Conservation (phyloP, 2,329 filamentous ascomycete species). For the Zasmidium cellare region DNA sequence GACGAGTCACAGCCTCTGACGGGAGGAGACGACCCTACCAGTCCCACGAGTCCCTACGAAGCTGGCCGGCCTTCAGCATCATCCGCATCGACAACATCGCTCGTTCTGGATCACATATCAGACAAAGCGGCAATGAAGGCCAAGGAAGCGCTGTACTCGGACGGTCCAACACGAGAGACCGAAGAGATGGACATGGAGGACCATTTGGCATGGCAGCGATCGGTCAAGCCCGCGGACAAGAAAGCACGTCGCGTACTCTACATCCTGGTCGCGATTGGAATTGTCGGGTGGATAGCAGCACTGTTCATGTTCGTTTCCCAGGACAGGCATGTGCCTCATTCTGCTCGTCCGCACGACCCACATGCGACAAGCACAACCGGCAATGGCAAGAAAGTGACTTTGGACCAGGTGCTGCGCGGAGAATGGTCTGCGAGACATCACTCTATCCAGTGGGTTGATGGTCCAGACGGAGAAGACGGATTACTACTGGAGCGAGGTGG, state of each 20-base stretch:
- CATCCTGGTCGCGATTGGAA: conserved; percentile 60
- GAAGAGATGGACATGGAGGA: conserved; percentile 52
- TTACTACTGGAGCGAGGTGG: conserved; percentile 73
- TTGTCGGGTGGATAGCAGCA: conserved; percentile 68
- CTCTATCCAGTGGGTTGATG: conserved; percentile 74
- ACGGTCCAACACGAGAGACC: conserved; percentile 29
- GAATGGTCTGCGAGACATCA: conserved; percentile 65
- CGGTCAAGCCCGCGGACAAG: conserved; percentile 60
- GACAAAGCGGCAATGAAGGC: conserved; percentile 51
- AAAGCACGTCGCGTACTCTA: conserved; percentile 64
- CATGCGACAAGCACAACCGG: conserved; percentile 62
- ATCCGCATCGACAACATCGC: conserved; percentile 79
- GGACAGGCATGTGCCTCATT: conserved; percentile 66
- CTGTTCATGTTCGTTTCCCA: conserved; percentile 66
- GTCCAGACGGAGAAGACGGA: conserved; percentile 76
- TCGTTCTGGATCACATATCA: conserved; percentile 75
- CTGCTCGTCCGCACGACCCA: conserved; percentile 67
- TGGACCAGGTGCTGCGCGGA: conserved; percentile 69
- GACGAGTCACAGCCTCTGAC: conserved; percentile 50
- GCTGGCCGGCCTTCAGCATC: conserved; percentile 57
- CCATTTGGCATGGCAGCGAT: conserved; percentile 44
- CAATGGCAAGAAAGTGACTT: conserved; percentile 69
- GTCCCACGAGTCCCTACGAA: conserved; percentile 33
- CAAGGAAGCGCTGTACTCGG: conserved; percentile 47
- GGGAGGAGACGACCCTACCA: conserved; percentile 28